These are phyloP conservation scores for Silene conica DNA, from an alignment of 148 eudicot species.

Conservation along the genomic window DNA sequence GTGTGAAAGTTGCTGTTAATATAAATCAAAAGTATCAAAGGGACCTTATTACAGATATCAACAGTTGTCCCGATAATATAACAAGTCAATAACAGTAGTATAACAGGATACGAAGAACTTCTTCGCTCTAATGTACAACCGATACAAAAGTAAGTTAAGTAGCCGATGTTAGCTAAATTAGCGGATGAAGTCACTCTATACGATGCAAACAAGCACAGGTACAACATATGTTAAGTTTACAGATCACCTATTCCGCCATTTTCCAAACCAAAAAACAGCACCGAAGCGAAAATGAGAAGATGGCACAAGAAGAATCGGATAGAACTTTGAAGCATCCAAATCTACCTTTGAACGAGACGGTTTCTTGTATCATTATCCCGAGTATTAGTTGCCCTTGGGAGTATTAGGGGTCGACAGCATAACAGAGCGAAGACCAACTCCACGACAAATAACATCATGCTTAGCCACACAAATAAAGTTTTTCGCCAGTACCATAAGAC, in stretches of 20 bases:
- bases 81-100: too few relatives aligned
- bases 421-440: conserved; percentile 58
- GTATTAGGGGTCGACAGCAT: conserved; percentile 58
- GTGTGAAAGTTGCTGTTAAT: not conserved
- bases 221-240: not conserved
- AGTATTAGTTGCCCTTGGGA: conserved; percentile 44
- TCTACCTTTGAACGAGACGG: conserved; percentile 32
- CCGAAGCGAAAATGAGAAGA: too few relatives aligned
- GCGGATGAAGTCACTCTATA: not conserved
- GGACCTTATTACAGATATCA: too few relatives aligned
- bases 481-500: conserved; percentile 70
- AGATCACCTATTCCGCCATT: not conserved
- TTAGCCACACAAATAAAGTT: conserved; percentile 67
- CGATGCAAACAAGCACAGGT: not conserved
- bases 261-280: not conserved
- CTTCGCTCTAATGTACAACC: too few relatives aligned
- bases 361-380: conserved; percentile 19
- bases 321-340: not conserved
- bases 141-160: too few relatives aligned
- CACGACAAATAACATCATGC: conserved; percentile 46
- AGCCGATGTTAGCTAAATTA: too few relatives aligned
- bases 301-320: too few relatives aligned
- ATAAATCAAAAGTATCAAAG: too few relatives aligned
- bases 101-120: too few relatives aligned
- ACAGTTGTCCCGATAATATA: too few relatives aligned